Evolutionary conservation across 331 rosid species (phyloP), one percentile per base, ranked within the genome.

Genomic region (Prunus yedoensis): DNA sequence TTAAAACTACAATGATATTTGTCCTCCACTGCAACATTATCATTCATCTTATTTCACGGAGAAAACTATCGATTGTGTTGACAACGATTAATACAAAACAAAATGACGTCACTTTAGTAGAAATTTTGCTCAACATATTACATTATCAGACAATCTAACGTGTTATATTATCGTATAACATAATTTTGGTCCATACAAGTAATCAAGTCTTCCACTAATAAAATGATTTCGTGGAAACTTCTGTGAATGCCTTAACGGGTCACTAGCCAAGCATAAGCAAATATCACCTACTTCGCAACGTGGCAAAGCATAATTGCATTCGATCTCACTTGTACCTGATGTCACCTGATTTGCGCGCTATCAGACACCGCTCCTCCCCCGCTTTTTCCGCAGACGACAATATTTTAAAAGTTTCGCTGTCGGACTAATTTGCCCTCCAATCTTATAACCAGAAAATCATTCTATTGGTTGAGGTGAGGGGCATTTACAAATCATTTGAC

Each of bases 321-420:
- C 57, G 54, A 66, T 64, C 51, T 69, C 70, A 60, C 21, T 9
- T 3, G 21, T 8, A 52, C 51, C 65, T 57, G 9, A 28, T 8
- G 2, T 4, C 71, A 50, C 47, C 57, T 1, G 77, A 62, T 78
- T 54, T 20, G 46, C 21, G 57, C 77, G 50, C 35, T 54, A 47
- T 15, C 28, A 10, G 12, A 66, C 49, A 32, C 67, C 85, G 71
- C 83, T 75, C 80, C 77, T 25, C 51, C 30, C 68, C 80, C 77
- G 64, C 78, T 15, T 3, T 78, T 23, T 78, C 77, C 70, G 83
- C 80, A 68, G 75, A 58, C 79, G 69, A 51, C 68, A 27, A 70
- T 13, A 1, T 50, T 73, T 62, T 28, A 74, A 78, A 77, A 4
- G 2, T 41, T 23, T 20, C 27, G 0, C 35, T 6, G 3, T 73